phyloP scores from a whole-genome alignment of 208 protist genomes.

The Leishmania amazonensis region DNA sequence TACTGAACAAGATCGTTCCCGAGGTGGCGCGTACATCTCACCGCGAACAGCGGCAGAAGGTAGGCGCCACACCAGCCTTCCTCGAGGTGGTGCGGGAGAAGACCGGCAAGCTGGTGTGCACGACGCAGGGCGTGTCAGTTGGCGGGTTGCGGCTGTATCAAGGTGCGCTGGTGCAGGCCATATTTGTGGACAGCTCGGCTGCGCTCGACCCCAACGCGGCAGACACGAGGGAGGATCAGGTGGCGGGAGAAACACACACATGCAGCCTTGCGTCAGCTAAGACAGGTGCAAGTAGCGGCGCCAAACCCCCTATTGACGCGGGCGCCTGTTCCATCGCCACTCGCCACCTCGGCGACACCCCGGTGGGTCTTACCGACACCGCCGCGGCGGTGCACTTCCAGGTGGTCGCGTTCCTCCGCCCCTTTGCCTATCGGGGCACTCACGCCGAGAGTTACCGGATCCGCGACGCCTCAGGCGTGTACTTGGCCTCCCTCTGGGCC shows the following conservation, averaged over 20 bases:
- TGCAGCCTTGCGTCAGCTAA: neutral
- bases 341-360: constrained; percentile 27
- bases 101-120: constrained; percentile 72
- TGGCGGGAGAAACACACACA: neutral
- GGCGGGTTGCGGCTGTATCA: constrained; percentile 75
- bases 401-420: constrained; percentile 60
- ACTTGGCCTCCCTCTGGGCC: constrained; percentile 68
- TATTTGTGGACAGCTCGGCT: constrained; percentile 64
- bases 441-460: constrained; percentile 84
- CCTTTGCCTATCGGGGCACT: constrained; percentile 63
- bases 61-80: neutral
- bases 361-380: constrained; percentile 28
- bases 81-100: constrained; percentile 58
- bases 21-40: constrained; percentile 35
- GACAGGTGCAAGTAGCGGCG: neutral
- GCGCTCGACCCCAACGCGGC: neutral
- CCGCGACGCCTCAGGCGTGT: constrained; percentile 71
- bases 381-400: constrained; percentile 45
- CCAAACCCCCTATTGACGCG: neutral
- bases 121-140: constrained; percentile 44
- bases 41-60: neutral
- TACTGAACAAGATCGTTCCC: constrained; percentile 75
- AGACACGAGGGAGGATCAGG: neutral
- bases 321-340: constrained; percentile 12
- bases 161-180: constrained; percentile 56